Percentiles rank a stretch among this genome's conserved stretches.
Evolutionary conservation across 176 grass and related monocot species (phyloP).

Genomic region (Echinochloa phyllopogon): DNA sequence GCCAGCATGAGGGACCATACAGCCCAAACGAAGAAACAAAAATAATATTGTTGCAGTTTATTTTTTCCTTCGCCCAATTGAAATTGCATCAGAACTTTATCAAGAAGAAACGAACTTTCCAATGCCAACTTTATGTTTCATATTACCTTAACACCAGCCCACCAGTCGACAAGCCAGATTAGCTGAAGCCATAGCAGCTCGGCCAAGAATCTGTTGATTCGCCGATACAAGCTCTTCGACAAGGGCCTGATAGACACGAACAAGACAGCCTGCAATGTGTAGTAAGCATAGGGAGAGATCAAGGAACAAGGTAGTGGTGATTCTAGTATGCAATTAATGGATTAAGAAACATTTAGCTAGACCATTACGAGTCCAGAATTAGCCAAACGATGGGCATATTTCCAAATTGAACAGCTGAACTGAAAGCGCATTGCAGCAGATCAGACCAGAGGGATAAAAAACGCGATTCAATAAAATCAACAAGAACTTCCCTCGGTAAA

Average conservation of each 20-base stretch:
- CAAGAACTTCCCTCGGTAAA: not conserved
- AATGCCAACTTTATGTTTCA: not conserved
- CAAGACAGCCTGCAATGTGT: slow-evolving; percentile 50
- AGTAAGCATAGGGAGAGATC: not conserved
- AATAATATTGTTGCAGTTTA: not conserved
- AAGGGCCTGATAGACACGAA: slow-evolving; percentile 76
- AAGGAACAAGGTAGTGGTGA: not conserved
- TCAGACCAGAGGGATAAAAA: slow-evolving; percentile 1
- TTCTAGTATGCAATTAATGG: not conserved
- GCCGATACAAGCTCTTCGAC: slow-evolving; percentile 65
- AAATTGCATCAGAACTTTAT: not conserved
- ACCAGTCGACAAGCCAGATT: slow-evolving; percentile 32
- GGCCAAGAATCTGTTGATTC: slow-evolving; percentile 66
- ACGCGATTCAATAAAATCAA: not conserved
- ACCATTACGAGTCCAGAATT: not conserved
- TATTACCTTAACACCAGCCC: slow-evolving; percentile 37
- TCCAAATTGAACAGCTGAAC: slow-evolving; percentile 2
- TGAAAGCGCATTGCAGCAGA: slow-evolving; percentile 16
- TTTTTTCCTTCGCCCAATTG: not conserved
- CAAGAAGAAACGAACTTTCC: not conserved
- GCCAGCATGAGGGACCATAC: not conserved
- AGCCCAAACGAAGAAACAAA: slow-evolving; percentile 17
- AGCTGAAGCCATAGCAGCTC: slow-evolving; percentile 92
- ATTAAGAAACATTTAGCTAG: not conserved
- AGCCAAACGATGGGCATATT: not conserved